phyloP scores from a whole-genome alignment of 148 eudicot species.

The Nyssa sinensis region DNA sequence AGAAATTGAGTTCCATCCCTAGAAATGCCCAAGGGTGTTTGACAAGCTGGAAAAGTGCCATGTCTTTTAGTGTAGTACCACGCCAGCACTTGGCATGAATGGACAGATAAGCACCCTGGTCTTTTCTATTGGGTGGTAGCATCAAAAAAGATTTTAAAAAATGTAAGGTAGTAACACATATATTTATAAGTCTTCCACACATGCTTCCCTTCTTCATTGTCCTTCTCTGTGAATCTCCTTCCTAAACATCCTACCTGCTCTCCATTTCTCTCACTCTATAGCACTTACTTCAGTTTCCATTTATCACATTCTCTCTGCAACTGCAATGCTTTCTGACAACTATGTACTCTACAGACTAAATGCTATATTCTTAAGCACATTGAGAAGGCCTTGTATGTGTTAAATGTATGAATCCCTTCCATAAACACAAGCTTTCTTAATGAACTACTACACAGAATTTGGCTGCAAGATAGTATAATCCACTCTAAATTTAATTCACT shows the following conservation, averaged over 20 bases:
- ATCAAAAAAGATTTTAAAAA: background rate
- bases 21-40: background rate
- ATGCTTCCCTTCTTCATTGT: background rate
- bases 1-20: background rate
- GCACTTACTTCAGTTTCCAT: background rate
- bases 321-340: background rate
- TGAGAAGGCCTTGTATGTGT: background rate
- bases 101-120: background rate
- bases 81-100: background rate
- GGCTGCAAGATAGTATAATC: background rate
- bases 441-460: background rate
- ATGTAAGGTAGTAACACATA: background rate
- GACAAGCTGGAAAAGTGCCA: background rate
- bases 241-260: background rate
- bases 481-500: background rate
- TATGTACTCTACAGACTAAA: background rate
- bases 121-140: background rate
- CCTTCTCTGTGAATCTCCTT: background rate
- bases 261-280: background rate
- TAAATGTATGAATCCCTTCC: background rate
- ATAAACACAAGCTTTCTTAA: background rate
- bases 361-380: background rate
- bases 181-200: background rate
- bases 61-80: background rate
- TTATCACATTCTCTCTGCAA: background rate